A percentile compares a stretch with the other conserved stretches of the same genome.
Evolutionary conservation across 2,329 filamentous ascomycete species (phyloP).

Genomic region (Diplodia seriata): DNA sequence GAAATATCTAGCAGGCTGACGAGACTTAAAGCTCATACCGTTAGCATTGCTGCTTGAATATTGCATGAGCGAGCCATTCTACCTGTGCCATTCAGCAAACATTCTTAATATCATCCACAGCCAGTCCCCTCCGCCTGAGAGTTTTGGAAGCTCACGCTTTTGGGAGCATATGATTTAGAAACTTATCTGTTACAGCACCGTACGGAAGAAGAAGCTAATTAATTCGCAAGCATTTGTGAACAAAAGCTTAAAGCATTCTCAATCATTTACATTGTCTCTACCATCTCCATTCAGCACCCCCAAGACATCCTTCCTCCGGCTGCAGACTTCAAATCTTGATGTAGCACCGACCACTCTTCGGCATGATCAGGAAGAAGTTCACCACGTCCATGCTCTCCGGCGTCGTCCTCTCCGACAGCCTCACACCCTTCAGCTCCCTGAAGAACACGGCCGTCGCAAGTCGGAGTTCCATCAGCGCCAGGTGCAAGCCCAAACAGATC

Average conservation of each 20-base stretch:
- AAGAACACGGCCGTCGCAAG: constrained; percentile 62
- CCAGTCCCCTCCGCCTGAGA: not conserved
- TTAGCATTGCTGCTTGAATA: too few species aligned
- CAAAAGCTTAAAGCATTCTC: too few species aligned
- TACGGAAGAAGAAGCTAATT: not conserved
- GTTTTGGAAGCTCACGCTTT: not conserved
- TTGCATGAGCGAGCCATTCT: too few species aligned
- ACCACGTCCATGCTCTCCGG: constrained; percentile 53
- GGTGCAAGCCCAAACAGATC: constrained; percentile 73
- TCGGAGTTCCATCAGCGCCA: constrained; percentile 66
- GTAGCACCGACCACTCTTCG: constrained; percentile 50
- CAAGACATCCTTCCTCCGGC: not conserved
- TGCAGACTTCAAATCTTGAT: constrained; percentile 1
- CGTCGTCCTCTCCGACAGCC: constrained; percentile 41
- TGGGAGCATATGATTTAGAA: not conserved
- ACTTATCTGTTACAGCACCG: not conserved
- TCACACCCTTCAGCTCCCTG: constrained; percentile 48
- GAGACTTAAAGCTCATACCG: too few species aligned
- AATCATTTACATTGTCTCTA: too few species aligned
- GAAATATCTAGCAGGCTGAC: too few species aligned
- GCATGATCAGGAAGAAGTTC: constrained; percentile 55
- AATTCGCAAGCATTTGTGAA: too few species aligned
- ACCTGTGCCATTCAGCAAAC: not conserved
- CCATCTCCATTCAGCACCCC: too few species aligned
- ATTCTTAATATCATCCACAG: not conserved